phyloP scores from a whole-genome alignment of 108 stramenopile species.

The Chaetoceros muelleri region DNA sequence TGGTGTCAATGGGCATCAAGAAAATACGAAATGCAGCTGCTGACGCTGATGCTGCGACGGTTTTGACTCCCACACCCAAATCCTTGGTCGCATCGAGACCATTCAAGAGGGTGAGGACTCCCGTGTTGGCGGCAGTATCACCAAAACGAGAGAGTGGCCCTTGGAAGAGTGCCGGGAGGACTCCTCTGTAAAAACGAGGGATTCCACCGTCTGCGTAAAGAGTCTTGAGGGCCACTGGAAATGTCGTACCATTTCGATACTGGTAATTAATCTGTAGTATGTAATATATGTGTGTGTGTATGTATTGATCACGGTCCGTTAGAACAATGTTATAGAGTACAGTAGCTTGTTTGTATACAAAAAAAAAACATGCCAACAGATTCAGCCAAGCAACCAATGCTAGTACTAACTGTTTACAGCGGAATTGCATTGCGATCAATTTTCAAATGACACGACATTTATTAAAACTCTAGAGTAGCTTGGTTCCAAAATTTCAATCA shows the following conservation, averaged over 20 bases:
- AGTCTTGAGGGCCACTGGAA: constrained; percentile 70
- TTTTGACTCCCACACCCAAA: constrained; percentile 84
- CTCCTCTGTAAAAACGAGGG: constrained; percentile 92
- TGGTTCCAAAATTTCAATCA: too few relatives aligned
- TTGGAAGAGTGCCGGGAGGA: constrained; percentile 83
- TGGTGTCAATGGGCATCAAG: constrained; percentile 87
- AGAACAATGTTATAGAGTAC: too few relatives aligned
- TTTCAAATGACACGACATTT: too few relatives aligned
- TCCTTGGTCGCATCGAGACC: constrained; percentile 71
- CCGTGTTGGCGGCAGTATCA: constrained; percentile 96
- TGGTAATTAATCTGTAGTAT: constrained; percentile 86
- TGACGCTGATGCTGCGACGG: constrained; percentile 63
- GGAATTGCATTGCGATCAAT: too few relatives aligned
- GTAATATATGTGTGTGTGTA: background rate
- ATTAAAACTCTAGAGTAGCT: too few relatives aligned
- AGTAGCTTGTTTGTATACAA: too few relatives aligned
- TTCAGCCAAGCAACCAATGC: too few relatives aligned
- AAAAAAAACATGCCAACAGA: too few relatives aligned
- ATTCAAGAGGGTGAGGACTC: constrained; percentile 81
- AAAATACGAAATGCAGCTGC: constrained; percentile 93
- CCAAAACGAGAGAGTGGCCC: constrained; percentile 94
- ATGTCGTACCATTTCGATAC: constrained; percentile 95
- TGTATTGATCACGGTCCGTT: too few relatives aligned
- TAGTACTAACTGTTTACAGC: too few relatives aligned
- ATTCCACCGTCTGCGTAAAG: constrained; percentile 96